Conservation (phyloP, 768 basidiomycete genomes). For the Tremella fuciformis region DNA sequence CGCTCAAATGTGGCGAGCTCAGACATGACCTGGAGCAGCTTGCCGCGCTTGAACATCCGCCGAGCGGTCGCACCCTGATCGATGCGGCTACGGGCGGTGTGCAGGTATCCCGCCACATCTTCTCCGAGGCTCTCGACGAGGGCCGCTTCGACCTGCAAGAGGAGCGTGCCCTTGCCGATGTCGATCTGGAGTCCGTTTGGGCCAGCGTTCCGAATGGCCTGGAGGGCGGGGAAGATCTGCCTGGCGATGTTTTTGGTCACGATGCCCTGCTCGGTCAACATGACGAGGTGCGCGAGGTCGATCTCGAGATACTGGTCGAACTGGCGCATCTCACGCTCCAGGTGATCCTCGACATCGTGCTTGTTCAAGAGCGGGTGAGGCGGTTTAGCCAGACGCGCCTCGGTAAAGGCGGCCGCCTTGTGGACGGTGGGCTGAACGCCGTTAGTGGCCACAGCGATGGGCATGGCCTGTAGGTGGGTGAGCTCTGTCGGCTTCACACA, state of each 20-base stretch:
- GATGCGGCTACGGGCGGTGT: constrained; percentile 17
- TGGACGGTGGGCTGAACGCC: too few relatives aligned
- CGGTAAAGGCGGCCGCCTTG: background rate
- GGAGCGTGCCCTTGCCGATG: constrained; percentile 8
- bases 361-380: constrained; percentile 4
- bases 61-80: constrained; percentile 18
- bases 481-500: too few relatives aligned
- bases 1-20: constrained; percentile 3
- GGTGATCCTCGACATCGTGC: background rate
- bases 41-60: constrained; percentile 11
- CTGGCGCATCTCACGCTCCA: constrained; percentile 7
- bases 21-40: constrained; percentile 9
- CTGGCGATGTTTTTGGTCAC: constrained; percentile 1
- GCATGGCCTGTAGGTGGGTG: too few relatives aligned
- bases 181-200: constrained; percentile 7
- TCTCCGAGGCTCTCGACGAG: constrained; percentile 8
- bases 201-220: constrained; percentile 6
- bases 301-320: constrained; percentile 10
- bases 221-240: constrained; percentile 15
- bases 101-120: constrained; percentile 13
- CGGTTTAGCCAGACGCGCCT: constrained; percentile 1
- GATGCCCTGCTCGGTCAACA: constrained; percentile 12
- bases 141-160: constrained; percentile 14
- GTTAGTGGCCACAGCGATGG: too few relatives aligned
- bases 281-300: constrained; percentile 13